phyloP scores from a whole-genome alignment of 2,329 filamentous ascomycete species.

The Trichoderma endophyticum region DNA sequence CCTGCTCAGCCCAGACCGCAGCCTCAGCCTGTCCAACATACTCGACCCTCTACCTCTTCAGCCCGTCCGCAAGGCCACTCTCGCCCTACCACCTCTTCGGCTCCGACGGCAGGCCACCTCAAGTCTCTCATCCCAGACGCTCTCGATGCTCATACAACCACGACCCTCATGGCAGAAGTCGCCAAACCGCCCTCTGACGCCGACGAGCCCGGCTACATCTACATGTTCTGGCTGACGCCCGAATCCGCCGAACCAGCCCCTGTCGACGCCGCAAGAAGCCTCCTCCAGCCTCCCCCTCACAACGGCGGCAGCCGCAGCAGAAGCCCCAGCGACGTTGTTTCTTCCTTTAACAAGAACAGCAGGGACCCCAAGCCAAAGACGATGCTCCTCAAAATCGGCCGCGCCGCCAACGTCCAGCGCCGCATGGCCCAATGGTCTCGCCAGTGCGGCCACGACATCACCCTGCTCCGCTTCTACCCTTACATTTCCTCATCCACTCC shows the following conservation, averaged over 20 bases:
- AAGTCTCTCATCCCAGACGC: slow-evolving; percentile 62
- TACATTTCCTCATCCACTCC: slow-evolving; percentile 56
- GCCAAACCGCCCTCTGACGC: slow-evolving; percentile 65
- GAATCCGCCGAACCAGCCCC: slow-evolving; percentile 51
- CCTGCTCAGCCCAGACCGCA: slow-evolving; percentile 44
- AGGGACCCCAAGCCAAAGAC: slow-evolving; percentile 47
- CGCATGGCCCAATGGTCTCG: slow-evolving; percentile 89
- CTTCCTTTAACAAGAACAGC: slow-evolving; percentile 36
- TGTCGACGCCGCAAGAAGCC: slow-evolving; percentile 56
- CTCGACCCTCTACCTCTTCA: neutral
- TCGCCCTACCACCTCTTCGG: slow-evolving; percentile 32
- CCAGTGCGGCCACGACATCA: slow-evolving; percentile 87
- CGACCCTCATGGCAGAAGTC: slow-evolving; percentile 72
- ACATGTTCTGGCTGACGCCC: slow-evolving; percentile 96
- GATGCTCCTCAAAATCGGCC: slow-evolving; percentile 65
- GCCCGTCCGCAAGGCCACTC: slow-evolving; percentile 24
- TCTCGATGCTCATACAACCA: slow-evolving; percentile 65
- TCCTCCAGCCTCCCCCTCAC: slow-evolving; percentile 50
- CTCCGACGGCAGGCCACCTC: slow-evolving; percentile 30
- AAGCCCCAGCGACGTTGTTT: slow-evolving; percentile 54
- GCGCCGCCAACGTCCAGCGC: slow-evolving; percentile 79
- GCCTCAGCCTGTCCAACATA: slow-evolving; percentile 46
- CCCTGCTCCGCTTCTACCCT: slow-evolving; percentile 87
- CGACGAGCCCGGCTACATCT: slow-evolving; percentile 84
- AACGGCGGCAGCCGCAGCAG: slow-evolving; percentile 33